Evolutionary conservation across 2,329 filamentous ascomycete genomes (phyloP), one percentile per base, ranked within the genome.

Genomic region (Geosmithia morbida): DNA sequence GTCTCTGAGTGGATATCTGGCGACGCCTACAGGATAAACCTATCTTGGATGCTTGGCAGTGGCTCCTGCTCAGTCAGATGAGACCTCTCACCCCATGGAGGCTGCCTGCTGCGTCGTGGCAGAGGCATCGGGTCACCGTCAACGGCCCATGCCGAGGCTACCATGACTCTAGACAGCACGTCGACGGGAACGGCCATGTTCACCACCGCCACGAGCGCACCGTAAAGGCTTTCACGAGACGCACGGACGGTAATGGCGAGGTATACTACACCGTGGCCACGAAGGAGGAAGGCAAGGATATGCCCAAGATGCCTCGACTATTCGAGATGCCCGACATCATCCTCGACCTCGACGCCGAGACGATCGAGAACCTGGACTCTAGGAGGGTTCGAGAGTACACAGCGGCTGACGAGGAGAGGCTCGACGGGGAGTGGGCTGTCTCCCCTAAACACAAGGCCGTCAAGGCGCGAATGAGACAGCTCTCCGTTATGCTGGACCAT

Each of bases 311-410:
- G n/a, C 46, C 46, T 19, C n/a, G 10, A 2, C 26, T 40, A n/a
- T 49, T 68, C 50, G 56, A 68, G 20, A 59, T 71, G 41, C 64
- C 69, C 13, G 47, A 63, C 17, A 51, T 70, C 11, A 56, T 76
- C 2, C 62, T 78, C 40, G 71, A 78, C 49, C 69, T 79, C 40
- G 74, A 77, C 51, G 68, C 70, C 43, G 65, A 69, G 50, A 63
- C 67, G 18, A 67, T 56, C 51, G 59, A 55, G 1, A 56, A 6
- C 3, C 33, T 11, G 14, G 13, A 37, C 3, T 37, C 33, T 11
- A 5, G 13, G 14, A 37, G 62, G 44, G 71, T 76, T 40, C 69
- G 72, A 26, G 54, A 58, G 2, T 68, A 60, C 48, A 59, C 65
- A 43, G 52, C 62, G 2, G 51, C 54, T 4, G 60, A 70, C 43